Evolutionary conservation across 441 rosid species (phyloP).

Genomic region (Aleurites moluccanus): DNA sequence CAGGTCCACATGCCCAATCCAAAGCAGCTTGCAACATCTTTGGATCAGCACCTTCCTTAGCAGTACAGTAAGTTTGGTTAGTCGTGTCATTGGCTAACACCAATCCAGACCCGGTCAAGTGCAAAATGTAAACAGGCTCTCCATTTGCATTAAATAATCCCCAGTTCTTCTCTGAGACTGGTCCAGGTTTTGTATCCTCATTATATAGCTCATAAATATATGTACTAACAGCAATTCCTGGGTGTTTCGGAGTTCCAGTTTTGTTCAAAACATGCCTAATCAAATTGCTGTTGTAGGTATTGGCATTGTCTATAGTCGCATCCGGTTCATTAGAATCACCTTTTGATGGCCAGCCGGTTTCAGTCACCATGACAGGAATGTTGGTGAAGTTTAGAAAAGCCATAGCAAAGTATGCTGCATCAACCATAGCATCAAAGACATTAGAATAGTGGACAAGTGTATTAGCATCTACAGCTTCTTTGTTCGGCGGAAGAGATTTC

Average conservation of each 20-base stretch:
- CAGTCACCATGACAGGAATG: conserved; percentile 63
- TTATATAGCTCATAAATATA: conserved; percentile 89
- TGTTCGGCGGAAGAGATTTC: conserved; percentile 74
- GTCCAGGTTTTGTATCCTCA: conserved; percentile 69
- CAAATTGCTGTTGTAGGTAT: conserved; percentile 83
- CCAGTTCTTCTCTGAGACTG: conserved; percentile 85
- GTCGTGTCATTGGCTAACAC: conserved; percentile 81
- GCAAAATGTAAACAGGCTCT: conserved; percentile 60
- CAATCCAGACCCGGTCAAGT: conserved; percentile 65
- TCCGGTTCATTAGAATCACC: conserved; percentile 67
- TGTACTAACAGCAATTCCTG: conserved; percentile 59
- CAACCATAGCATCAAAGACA: conserved; percentile 82
- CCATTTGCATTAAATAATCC: conserved; percentile 74
- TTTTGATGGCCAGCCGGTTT: conserved; percentile 92
- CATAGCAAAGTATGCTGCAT: conserved; percentile 84
- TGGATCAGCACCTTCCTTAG: conserved; percentile 59
- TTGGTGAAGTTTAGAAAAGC: conserved; percentile 70
- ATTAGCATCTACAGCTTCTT: conserved; percentile 88
- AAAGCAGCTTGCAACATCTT: conserved; percentile 91
- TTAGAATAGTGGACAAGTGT: conserved; percentile 81
- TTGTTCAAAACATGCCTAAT: conserved; percentile 74
- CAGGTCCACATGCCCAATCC: conserved; percentile 97
- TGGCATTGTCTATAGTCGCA: conserved; percentile 75
- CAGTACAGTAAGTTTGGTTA: conserved; percentile 77
- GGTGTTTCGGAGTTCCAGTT: conserved; percentile 89